Base-by-base conservation (phyloP, 2,329 filamentous ascomycete species). In the Bipolaris gigantea region DNA sequence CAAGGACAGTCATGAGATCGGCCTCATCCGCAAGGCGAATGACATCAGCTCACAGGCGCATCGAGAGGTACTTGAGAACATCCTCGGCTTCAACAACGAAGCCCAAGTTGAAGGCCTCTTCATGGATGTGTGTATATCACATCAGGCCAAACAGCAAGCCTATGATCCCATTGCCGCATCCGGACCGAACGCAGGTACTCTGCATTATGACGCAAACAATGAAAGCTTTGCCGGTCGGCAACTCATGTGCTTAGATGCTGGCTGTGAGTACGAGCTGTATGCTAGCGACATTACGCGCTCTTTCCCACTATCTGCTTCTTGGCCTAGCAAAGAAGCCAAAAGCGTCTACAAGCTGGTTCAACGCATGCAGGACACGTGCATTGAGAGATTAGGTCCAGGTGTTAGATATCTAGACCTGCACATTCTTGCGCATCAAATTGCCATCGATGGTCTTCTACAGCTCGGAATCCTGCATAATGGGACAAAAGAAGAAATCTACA, bases 221-320 rank as follows among this genome's bases (percentile, higher is more conserved):
- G 83, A 89, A 64, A 76, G 85, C 1, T 82, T 97, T 16, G 76
- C 77, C 2, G 85, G 87, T 23, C 83, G 87, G 53, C 85, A 92
- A 67, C 81, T 92, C 27, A 78, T 97, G 30, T 86, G 95, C 18
- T 79, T 99, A 4, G 93, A 99, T 71, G 92, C 93, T 1, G 92
- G 91, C 2, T 89, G 87, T 61, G 93, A 97, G 74, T 96, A 86
- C 75, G 77, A 86, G 44, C 87, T 89, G 63, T 97, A 99, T 72
- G 91, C 91, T 27, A 89, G 89, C 53, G 93, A 97, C 73, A 86
- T 97, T 25, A 97, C 94, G 0, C 85, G 93, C 34, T 94, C 92
- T 0, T 85, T 97, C 61, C 93, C 93, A 4, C 76, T 97, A 19
- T 83, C 81, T 13, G 89, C 89, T 5, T 77, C 77, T 0, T 96